These are phyloP conservation scores for Xylaria nigripes DNA, from an alignment of 495 filamentous ascomycete genomes.

Conservation along the genomic window DNA sequence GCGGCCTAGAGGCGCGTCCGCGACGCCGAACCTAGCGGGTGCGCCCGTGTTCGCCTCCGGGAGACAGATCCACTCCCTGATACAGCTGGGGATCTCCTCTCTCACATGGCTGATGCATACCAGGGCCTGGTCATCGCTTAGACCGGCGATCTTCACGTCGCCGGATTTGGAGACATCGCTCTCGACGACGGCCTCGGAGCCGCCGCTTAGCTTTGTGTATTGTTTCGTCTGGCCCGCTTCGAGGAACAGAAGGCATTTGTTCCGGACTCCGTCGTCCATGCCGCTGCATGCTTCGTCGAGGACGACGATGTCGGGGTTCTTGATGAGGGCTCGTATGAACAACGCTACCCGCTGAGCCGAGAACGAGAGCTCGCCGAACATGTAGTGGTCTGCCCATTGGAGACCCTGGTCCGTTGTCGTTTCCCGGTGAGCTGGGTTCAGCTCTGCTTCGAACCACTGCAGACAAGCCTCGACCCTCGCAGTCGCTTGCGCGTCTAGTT, in stretches of 20 bases:
- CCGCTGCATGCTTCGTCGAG: slow-evolving; percentile 91
- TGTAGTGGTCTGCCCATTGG: slow-evolving; percentile 59
- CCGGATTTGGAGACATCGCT: slow-evolving; percentile 33
- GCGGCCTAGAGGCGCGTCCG: slow-evolving; percentile 47
- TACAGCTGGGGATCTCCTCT: slow-evolving; percentile 76
- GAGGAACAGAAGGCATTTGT: slow-evolving; percentile 77
- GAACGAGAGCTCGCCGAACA: slow-evolving; percentile 67
- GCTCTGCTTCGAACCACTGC: slow-evolving; percentile 64
- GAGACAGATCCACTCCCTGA: slow-evolving; percentile 73
- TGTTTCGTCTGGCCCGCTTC: slow-evolving; percentile 47
- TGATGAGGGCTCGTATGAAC: slow-evolving; percentile 76
- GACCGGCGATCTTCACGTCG: slow-evolving; percentile 39
- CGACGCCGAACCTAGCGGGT: slow-evolving; percentile 49
- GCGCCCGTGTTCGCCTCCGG: slow-evolving; percentile 52
- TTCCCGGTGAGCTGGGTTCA: slow-evolving; percentile 45
- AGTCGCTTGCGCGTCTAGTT: slow-evolving; percentile 45
- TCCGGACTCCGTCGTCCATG: slow-evolving; percentile 71
- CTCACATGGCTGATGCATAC: slow-evolving; percentile 82
- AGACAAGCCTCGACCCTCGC: slow-evolving; percentile 56
- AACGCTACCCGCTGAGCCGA: slow-evolving; percentile 75
- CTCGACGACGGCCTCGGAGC: slow-evolving; percentile 28
- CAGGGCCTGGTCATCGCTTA: slow-evolving; percentile 64
- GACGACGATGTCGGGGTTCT: slow-evolving; percentile 78
- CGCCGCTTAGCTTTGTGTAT: slow-evolving; percentile 18
- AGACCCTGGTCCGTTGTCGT: slow-evolving; percentile 23